These are phyloP conservation scores for Bipolaris zeicola DNA, from an alignment of 2,329 filamentous ascomycete species.

Conservation along the genomic window DNA sequence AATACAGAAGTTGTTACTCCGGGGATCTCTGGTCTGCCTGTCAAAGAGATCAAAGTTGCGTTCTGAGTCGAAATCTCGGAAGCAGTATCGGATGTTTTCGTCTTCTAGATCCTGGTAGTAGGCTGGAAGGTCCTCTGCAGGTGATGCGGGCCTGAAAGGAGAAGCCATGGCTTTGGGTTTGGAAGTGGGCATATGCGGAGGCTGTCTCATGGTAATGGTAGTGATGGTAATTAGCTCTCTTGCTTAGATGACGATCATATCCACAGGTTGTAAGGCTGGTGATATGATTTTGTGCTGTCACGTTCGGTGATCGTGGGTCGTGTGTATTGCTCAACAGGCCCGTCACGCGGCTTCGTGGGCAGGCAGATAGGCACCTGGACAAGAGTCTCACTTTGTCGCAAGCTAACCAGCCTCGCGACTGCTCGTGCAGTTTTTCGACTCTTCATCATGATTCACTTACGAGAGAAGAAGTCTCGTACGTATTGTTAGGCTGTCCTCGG, in stretches of 20 bases:
- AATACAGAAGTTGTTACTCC: constrained; percentile 66
- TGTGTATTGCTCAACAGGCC: constrained; percentile 26
- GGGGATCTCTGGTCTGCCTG: constrained; percentile 47
- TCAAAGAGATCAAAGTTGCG: constrained; percentile 55
- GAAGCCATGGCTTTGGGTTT: constrained; percentile 26
- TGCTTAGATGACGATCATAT: constrained; percentile 3
- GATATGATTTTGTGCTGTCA: constrained; percentile 37
- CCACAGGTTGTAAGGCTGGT: constrained; percentile 9
- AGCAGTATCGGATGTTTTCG: constrained; percentile 46
- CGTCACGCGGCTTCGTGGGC: constrained; percentile 32
- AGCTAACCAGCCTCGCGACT: neutral
- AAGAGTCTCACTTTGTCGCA: constrained; percentile 30
- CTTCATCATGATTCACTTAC: neutral
- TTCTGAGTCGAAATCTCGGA: constrained; percentile 61
- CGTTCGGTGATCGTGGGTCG: constrained; percentile 21
- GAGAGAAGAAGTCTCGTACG: neutral
- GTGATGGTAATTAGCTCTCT: constrained; percentile 3
- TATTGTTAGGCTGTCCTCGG: neutral
- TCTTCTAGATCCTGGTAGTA: constrained; percentile 46
- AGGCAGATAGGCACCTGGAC: constrained; percentile 21
- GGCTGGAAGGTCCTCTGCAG: constrained; percentile 37
- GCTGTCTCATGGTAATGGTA: neutral
- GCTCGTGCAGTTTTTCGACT: constrained; percentile 9
- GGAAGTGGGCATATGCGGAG: neutral
- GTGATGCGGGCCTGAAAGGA: constrained; percentile 36